A percentile compares a stretch with the other conserved stretches of the same genome.
Evolutionary conservation across 192 early-diverging fungal genomes (phyloP).

Genomic region (Entomortierella beljakovae): DNA sequence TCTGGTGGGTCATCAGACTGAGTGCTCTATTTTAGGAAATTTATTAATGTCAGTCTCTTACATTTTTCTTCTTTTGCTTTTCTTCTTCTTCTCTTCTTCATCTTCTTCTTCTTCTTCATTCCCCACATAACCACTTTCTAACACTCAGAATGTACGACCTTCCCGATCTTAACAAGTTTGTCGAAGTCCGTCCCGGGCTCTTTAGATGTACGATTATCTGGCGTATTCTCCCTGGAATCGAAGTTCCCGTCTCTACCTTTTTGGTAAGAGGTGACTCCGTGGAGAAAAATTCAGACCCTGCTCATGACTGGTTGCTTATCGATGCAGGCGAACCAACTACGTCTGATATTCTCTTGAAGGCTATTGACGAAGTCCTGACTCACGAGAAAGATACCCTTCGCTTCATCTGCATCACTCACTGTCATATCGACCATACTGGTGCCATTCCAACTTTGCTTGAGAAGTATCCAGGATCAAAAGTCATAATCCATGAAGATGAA

Average conservation of each 20-base stretch:
- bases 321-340: constrained; percentile 43
- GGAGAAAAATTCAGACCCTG: constrained; percentile 6
- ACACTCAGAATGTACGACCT: constrained; percentile 37
- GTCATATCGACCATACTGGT: constrained; percentile 54
- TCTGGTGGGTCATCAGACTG: too few relatives aligned
- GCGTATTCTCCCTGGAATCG: constrained; percentile 10
- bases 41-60: too few relatives aligned
- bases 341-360: constrained; percentile 29
- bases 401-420: constrained; percentile 53
- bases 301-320: constrained; percentile 44
- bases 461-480: constrained; percentile 45
- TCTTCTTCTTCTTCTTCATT: constrained; percentile 10
- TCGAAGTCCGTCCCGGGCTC: constrained; percentile 48
- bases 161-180: constrained; percentile 47
- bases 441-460: constrained; percentile 33
- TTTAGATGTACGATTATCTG: constrained; percentile 52
- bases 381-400: constrained; percentile 43
- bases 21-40: too few relatives aligned
- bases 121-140: background rate
- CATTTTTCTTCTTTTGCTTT: background rate
- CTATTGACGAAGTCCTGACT: constrained; percentile 32
- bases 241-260: constrained; percentile 41
- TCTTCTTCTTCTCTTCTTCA: background rate
- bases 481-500: constrained; percentile 45
- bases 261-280: constrained; percentile 24